A percentile compares a stretch with the other conserved stretches of the same genome.
These are phyloP conservation scores for Kwoniella newhampshirensis DNA, from an alignment of 768 basidiomycete species.

Conservation along the genomic window DNA sequence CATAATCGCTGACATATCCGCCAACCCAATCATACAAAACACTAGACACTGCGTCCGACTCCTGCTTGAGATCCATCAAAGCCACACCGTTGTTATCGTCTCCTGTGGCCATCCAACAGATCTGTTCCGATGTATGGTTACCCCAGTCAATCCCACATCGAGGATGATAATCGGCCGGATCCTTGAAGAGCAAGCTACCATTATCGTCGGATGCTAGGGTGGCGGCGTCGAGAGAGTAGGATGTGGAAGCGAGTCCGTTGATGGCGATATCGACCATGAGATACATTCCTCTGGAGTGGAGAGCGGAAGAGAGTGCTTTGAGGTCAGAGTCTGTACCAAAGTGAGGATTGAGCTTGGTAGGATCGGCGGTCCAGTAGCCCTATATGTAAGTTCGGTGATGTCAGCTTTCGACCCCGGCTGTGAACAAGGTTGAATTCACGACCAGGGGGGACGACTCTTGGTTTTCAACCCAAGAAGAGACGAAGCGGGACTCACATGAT, in stretches of 20 bases:
- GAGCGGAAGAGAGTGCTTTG: constrained; percentile 45
- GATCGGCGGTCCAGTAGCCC: constrained; percentile 50
- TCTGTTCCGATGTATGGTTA: constrained; percentile 29
- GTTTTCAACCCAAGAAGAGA: too few species aligned
- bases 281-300: constrained; percentile 51
- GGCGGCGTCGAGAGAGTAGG: constrained; percentile 20
- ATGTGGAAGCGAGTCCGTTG: constrained; percentile 27
- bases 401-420: too few species aligned
- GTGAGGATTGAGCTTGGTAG: constrained; percentile 46
- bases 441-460: too few species aligned
- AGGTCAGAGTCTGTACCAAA: constrained; percentile 50
- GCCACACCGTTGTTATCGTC: constrained; percentile 23
- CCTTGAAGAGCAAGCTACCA: constrained; percentile 37
- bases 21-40: constrained; percentile 29
- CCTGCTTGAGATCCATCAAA: constrained; percentile 36
- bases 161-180: constrained; percentile 32
- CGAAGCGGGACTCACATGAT: constrained; percentile 42
- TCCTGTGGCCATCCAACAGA: constrained; percentile 35
- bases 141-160: constrained; percentile 35
- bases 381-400: constrained; percentile 5
- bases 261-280: constrained; percentile 53
- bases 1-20: constrained; percentile 33
- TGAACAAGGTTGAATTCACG: too few species aligned
- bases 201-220: constrained; percentile 23
- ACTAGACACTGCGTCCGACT: constrained; percentile 27